Evolutionary conservation across 163 green algal species (phyloP).

Genomic region (Scenedesmus sp.): DNA sequence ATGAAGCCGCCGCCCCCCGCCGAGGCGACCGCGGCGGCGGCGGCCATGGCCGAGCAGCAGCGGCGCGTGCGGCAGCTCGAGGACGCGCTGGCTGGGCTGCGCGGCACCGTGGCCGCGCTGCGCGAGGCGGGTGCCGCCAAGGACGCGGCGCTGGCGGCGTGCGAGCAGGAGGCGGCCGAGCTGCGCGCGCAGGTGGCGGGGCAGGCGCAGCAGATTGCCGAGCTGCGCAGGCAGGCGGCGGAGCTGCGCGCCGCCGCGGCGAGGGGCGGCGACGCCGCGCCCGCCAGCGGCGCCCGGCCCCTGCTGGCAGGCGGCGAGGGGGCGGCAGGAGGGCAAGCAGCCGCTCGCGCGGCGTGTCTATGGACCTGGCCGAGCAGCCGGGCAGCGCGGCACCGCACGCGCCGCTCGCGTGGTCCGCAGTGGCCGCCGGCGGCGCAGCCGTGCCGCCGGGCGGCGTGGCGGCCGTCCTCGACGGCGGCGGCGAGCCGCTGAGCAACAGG

Average conservation of each 20-base stretch:
- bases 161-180: neutral
- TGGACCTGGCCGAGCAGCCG: constrained; percentile 10
- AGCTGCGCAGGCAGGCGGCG: constrained; percentile 12
- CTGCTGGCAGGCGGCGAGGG: neutral
- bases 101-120: too few species aligned
- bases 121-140: too few species aligned
- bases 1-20: constrained; percentile 31
- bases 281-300: too few species aligned
- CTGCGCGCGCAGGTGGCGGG: neutral
- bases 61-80: constrained; percentile 36
- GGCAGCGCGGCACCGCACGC: constrained; percentile 17
- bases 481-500: neutral
- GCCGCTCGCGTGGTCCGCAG: constrained; percentile 20
- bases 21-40: constrained; percentile 31
- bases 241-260: constrained; percentile 3
- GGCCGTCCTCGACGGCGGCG: neutral
- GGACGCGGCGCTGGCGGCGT: too few species aligned
- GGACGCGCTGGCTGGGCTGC: neutral
- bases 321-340: constrained; percentile 42
- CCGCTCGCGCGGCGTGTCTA: neutral
- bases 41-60: constrained; percentile 26
- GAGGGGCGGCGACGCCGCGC: neutral
- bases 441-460: neutral
- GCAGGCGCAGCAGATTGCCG: neutral
- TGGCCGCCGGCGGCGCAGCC: neutral